phyloP scores from a whole-genome alignment of 352 stramenopile genomes.

The Phytopythium ostracodes region DNA sequence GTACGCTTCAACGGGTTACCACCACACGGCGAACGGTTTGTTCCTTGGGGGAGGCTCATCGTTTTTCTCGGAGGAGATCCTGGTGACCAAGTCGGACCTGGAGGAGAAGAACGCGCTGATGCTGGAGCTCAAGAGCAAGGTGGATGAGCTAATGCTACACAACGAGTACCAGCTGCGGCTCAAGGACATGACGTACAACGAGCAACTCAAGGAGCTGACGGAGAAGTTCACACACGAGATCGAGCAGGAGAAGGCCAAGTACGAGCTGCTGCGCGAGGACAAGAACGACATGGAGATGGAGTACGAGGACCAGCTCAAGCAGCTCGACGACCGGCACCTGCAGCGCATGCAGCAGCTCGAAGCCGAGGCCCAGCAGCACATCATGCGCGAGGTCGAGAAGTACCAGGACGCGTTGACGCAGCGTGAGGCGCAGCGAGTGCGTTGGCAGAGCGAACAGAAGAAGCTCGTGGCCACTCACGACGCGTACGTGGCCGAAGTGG shows the following conservation, averaged over 20 bases:
- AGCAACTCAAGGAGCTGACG: constrained; percentile 93
- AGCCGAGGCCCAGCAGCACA: constrained; percentile 88
- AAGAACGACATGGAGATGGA: constrained; percentile 93
- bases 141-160: constrained; percentile 92
- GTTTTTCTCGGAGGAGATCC: constrained; percentile 79
- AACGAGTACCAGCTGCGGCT: constrained; percentile 95
- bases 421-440: constrained; percentile 75
- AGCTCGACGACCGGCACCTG: constrained; percentile 89
- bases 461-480: constrained; percentile 61
- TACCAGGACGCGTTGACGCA: constrained; percentile 87
- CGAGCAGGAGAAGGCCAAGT: constrained; percentile 91
- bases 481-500: constrained; percentile 87
- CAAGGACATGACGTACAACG: constrained; percentile 95
- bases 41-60: too few relatives aligned
- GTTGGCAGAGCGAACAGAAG: constrained; percentile 69
- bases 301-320: constrained; percentile 89
- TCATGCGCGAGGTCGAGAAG: constrained; percentile 91
- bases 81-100: constrained; percentile 89
- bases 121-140: constrained; percentile 92
- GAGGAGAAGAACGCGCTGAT: constrained; percentile 92
- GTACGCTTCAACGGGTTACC: too few relatives aligned
- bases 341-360: constrained; percentile 90
- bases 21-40: too few relatives aligned
- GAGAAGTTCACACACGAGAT: constrained; percentile 93
- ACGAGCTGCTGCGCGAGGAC: constrained; percentile 85